Evolutionary conservation across 805 yeast species (phyloP).

Genomic region (Saturnispora hagleri): DNA sequence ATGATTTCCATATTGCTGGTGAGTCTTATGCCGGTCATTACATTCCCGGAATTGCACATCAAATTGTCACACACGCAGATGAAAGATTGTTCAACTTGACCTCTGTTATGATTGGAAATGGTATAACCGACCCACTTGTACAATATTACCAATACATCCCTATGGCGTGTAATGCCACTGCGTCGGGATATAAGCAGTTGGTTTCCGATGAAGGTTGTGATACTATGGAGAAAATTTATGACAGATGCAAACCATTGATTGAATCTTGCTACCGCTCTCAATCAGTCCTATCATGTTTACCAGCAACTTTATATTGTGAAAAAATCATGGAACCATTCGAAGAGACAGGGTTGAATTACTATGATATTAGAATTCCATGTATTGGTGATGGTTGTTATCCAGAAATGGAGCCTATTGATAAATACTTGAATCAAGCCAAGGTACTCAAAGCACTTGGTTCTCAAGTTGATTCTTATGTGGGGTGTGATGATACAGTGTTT

Average conservation of each 20-base stretch:
- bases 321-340: conserved; percentile 75
- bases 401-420: conserved; percentile 65
- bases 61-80: conserved; percentile 55
- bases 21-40: conserved; percentile 94
- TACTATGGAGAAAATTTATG: conserved; percentile 54
- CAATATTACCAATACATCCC: conserved; percentile 77
- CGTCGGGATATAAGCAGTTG: conserved; percentile 74
- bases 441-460: conserved; percentile 84
- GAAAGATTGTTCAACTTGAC: conserved; percentile 49
- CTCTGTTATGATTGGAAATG: conserved; percentile 84
- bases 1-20: conserved; percentile 80
- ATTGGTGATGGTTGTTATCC: conserved; percentile 65
- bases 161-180: conserved; percentile 77
- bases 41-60: conserved; percentile 81
- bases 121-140: conserved; percentile 75
- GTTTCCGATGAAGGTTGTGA: conserved; percentile 73
- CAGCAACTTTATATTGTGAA: conserved; percentile 86
- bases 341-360: conserved; percentile 81
- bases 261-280: conserved; percentile 69
- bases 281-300: conserved; percentile 78
- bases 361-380: conserved; percentile 79
- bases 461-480: conserved; percentile 67
- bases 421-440: conserved; percentile 65
- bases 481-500: conserved; percentile 73
- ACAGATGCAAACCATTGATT: conserved; percentile 70